These are phyloP conservation scores for Elongisporangium senticosum DNA, from an alignment of 352 stramenopile species.

Conservation along the genomic window DNA sequence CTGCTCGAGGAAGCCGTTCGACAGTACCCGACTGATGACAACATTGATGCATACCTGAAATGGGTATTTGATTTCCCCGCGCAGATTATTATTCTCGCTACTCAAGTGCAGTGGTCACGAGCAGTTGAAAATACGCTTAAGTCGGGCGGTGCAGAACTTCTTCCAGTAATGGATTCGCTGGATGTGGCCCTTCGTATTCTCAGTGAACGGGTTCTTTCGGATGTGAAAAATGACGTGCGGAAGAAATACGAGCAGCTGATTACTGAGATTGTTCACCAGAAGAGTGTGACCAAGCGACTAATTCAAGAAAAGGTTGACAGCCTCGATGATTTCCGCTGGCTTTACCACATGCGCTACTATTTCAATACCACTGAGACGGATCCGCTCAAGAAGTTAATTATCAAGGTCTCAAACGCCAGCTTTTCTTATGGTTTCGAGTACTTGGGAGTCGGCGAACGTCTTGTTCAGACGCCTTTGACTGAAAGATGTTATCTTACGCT, in stretches of 20 bases:
- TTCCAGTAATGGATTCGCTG: constrained; percentile 48
- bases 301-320: constrained; percentile 78
- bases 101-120: constrained; percentile 96
- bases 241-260: constrained; percentile 99
- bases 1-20: constrained; percentile 92
- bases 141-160: constrained; percentile 35
- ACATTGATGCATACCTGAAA: constrained; percentile 88
- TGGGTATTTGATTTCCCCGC: constrained; percentile 98
- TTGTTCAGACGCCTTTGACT: constrained; percentile 99
- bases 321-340: constrained; percentile 96
- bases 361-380: constrained; percentile 84
- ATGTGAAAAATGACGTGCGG: constrained; percentile 91
- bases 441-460: constrained; percentile 97
- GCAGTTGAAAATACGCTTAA: constrained; percentile 91
- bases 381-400: constrained; percentile 91
- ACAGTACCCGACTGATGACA: constrained; percentile 66
- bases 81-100: constrained; percentile 98
- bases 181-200: constrained; percentile 92
- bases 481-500: constrained; percentile 99
- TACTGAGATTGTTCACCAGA: constrained; percentile 99
- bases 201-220: constrained; percentile 93
- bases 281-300: constrained; percentile 95
- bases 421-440: constrained; percentile 99
- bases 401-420: constrained; percentile 97
- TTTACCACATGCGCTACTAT: constrained; percentile 99